Evolutionary conservation across 192 early-diverging fungal genomes (phyloP).

Genomic region (Entrophospora sp.): DNA sequence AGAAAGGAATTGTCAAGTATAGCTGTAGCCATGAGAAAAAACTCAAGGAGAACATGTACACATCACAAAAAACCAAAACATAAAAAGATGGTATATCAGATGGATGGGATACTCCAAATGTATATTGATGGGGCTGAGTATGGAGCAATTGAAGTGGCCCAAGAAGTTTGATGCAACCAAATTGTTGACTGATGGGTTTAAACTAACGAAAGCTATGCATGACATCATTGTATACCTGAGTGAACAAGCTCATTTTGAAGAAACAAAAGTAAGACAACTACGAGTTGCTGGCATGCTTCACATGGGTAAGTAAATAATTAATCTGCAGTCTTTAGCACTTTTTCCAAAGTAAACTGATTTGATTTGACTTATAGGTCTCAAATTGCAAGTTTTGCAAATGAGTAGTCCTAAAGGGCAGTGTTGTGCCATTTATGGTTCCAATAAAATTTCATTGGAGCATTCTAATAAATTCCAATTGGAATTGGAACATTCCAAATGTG

Average conservation of each 20-base stretch:
- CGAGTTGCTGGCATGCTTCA: not conserved
- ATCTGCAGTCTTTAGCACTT: not conserved
- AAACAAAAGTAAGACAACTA: not conserved
- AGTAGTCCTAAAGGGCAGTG: slow-evolving; percentile 20
- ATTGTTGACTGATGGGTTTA: too few species aligned
- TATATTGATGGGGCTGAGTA: slow-evolving; percentile 6
- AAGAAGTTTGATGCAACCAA: slow-evolving; percentile 16
- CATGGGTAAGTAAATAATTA: too few species aligned
- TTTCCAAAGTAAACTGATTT: slow-evolving; percentile 9
- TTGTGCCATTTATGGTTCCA: too few species aligned
- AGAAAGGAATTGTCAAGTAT: slow-evolving; percentile 5
- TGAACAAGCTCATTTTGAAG: slow-evolving; percentile 6
- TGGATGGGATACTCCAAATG: not conserved
- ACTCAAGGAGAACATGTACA: slow-evolving; percentile 1
- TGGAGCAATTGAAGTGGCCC: slow-evolving; percentile 2
- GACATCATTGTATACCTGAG: slow-evolving; percentile 13
- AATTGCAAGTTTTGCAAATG: slow-evolving; percentile 13
- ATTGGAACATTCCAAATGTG: too few species aligned
- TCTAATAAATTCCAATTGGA: too few species aligned
- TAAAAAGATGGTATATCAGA: not conserved
- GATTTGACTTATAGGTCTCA: slow-evolving; percentile 17
- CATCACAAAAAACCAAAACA: slow-evolving; percentile 1
- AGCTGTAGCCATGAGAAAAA: not conserved
- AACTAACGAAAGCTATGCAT: slow-evolving; percentile 11
- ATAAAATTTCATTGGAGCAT: too few species aligned